Evolutionary conservation across 2,329 filamentous ascomycete genomes (phyloP), one percentile per base, ranked within the genome.

Genomic region (Neophaeococcomyces aloes): DNA sequence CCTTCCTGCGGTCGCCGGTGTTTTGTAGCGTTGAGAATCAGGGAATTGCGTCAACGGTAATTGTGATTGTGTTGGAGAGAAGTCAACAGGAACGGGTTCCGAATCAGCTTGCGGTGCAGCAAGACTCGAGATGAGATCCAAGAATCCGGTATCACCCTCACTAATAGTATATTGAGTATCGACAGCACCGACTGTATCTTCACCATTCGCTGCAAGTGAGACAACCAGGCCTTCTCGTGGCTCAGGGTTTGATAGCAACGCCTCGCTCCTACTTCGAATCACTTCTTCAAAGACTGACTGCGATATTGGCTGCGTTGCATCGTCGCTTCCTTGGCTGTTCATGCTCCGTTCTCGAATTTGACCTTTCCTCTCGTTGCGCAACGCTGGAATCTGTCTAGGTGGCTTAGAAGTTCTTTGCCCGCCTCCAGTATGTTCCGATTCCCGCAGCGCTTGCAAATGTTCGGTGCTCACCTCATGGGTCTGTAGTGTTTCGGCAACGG

Each of bases 1-100:
- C 27, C 59, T 59, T 2, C 53, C 57, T 10, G 60, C 61, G 1
- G 61, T 61, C 2, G 66, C 67, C 2, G 68, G 68, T 10, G 60
- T 63, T 19, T 59, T 56, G 44, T 69, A 56, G 19, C 67, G 61
- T 49, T 70, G 67, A 2, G 67, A 70, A 49, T 70, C 66, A 2
- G 66, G 66, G 44, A 69, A 69, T 3, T 62, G 56, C 35, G 65
- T 58, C 15, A 62, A 61, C 23, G 63, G 59, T 34, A 56, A 61
- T 6, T 55, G 55, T 41, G 60, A 54, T 7, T 56, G 51, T 13
- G 49, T 45, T 8, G 53, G 53, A 6, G 53, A 54, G 38, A 49
- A 53, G 21, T 46, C 43, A 17, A 43, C 43, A 10, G 32, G 33
- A 10, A 21, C 18, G 5, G 47, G 46, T 18, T 51, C 47, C 1